Evolutionary conservation across 1,284 basidiomycete genomes (phyloP).

Genomic region (Porogramme epimiltina): DNA sequence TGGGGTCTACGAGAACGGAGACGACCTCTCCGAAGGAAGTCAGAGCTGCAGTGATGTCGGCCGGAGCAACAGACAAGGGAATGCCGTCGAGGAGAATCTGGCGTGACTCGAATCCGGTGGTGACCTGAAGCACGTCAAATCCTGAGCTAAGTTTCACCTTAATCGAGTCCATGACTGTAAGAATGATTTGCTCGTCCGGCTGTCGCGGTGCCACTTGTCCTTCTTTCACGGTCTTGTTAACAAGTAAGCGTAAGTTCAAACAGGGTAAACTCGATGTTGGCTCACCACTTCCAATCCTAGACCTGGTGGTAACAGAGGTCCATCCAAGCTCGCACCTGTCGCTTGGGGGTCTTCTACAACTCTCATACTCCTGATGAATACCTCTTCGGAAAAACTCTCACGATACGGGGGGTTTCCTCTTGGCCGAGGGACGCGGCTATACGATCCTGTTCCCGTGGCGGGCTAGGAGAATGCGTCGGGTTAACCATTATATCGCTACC

Average conservation of each 20-base stretch:
- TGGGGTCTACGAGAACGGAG: slow-evolving; percentile 34
- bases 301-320: slow-evolving; percentile 30
- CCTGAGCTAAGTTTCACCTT: slow-evolving; percentile 41
- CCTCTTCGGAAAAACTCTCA: too few species aligned
- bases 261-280: background rate
- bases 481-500: too few species aligned
- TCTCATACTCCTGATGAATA: too few species aligned
- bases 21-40: slow-evolving; percentile 47
- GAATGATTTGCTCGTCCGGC: slow-evolving; percentile 9
- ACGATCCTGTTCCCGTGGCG: too few species aligned
- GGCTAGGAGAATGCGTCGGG: too few species aligned
- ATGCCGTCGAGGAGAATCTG: slow-evolving; percentile 41
- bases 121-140: slow-evolving; percentile 38
- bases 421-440: too few species aligned
- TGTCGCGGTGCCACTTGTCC: too few species aligned
- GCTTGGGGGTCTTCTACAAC: background rate
- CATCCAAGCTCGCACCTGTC: background rate
- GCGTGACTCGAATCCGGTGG: slow-evolving; percentile 46
- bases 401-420: too few species aligned
- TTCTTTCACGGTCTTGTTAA: too few species aligned
- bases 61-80: slow-evolving; percentile 13
- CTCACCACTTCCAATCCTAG: slow-evolving; percentile 28
- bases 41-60: slow-evolving; percentile 22
- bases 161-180: slow-evolving; percentile 29
- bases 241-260: background rate